phyloP scores from a whole-genome alignment of 1,284 basidiomycete genomes.

The Mycena sp. region DNA sequence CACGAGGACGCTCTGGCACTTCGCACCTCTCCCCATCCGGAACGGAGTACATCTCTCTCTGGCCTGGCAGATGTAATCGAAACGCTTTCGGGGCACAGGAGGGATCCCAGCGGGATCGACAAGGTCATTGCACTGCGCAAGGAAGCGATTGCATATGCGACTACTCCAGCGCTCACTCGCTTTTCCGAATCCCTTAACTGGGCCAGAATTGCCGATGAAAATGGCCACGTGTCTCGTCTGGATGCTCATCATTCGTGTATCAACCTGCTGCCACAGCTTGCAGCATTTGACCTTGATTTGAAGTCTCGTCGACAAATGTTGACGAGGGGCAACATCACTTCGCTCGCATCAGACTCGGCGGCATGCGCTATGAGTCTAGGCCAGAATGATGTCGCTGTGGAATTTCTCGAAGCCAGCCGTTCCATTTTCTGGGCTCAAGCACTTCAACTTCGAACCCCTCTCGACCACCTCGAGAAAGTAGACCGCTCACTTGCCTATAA shows the following conservation, averaged over 20 bases:
- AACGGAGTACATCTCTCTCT: not conserved
- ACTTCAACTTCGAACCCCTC: conserved; percentile 2
- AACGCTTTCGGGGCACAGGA: not conserved
- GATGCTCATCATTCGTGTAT: not conserved
- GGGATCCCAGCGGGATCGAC: no score
- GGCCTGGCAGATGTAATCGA: not conserved
- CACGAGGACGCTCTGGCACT: not conserved
- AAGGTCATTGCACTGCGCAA: no score
- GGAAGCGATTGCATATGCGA: no score
- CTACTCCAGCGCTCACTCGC: no score
- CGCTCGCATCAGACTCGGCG: not conserved
- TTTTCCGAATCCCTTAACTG: no score
- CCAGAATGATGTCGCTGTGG: not conserved
- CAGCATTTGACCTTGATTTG: not conserved
- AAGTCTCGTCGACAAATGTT: not conserved
- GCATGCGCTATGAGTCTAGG: not conserved
- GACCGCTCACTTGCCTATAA: not conserved
- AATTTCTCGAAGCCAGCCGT: conserved; percentile 8
- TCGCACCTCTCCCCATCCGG: not conserved
- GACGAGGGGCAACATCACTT: not conserved
- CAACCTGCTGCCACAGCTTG: not conserved
- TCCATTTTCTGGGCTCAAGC: conserved; percentile 12
- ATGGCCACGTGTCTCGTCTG: not conserved
- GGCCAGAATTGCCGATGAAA: not conserved
- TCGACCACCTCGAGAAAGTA: not conserved